Percentiles rank a stretch among this genome's conserved stretches.
These are phyloP conservation scores for Cyclospora cayetanensis DNA, from an alignment of 169 alveolate genomes.

Conservation along the genomic window DNA sequence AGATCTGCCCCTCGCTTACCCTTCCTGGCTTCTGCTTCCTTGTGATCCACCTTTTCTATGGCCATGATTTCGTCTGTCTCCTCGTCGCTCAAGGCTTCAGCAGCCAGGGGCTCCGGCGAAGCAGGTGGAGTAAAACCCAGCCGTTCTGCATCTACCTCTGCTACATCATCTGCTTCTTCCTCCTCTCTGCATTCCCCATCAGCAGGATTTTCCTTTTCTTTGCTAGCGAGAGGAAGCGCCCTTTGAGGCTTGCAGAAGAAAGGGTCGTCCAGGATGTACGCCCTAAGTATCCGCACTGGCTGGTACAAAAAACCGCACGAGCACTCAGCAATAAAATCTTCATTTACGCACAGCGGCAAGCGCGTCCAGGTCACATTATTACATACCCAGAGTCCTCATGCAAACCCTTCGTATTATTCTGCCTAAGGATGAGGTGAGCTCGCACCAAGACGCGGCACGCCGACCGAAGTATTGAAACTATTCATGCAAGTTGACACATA, in stretches of 20 bases:
- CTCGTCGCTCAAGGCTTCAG: slow-evolving; percentile 60
- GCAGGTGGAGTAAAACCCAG: slow-evolving; percentile 19
- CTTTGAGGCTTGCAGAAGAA: slow-evolving; percentile 84
- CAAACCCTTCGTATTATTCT: too few relatives aligned
- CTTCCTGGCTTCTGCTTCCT: slow-evolving; percentile 77
- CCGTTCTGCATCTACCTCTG: background rate
- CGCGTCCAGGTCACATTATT: too few relatives aligned
- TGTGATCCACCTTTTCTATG: slow-evolving; percentile 68
- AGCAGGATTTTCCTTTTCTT: background rate
- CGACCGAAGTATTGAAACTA: too few relatives aligned
- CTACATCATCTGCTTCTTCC: slow-evolving; percentile 30
- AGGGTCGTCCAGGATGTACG: slow-evolving; percentile 93
- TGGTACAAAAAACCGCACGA: slow-evolving; percentile 48
- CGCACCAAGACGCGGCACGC: too few relatives aligned
- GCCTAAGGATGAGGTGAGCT: too few relatives aligned
- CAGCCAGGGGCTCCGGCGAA: slow-evolving; percentile 67
- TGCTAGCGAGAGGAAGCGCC: background rate
- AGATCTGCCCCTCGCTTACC: slow-evolving; percentile 50
- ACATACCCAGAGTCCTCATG: too few relatives aligned
- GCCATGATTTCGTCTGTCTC: slow-evolving; percentile 65
- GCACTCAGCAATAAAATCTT: background rate
- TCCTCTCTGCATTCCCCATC: slow-evolving; percentile 27
- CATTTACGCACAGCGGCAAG: background rate
- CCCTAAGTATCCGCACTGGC: slow-evolving; percentile 90
- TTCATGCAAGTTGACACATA: too few relatives aligned